A percentile compares a stretch with the other conserved stretches of the same genome.
phyloP scores from a whole-genome alignment of 805 yeast species.

The Candida namnaoensis region DNA sequence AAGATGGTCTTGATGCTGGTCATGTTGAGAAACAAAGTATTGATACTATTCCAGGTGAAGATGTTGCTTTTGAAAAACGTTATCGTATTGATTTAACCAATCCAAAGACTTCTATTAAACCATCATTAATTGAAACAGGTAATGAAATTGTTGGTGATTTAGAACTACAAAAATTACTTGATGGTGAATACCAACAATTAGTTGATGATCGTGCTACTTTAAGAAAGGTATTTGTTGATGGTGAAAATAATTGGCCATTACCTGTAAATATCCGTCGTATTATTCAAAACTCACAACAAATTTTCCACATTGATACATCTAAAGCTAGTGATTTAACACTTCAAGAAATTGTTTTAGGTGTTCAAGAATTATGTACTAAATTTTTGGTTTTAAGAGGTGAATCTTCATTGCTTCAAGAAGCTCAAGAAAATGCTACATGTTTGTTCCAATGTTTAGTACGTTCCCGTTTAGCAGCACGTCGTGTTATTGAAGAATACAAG shows the following conservation, averaged over 20 bases:
- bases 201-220: slow-evolving; percentile 68
- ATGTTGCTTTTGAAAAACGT: slow-evolving; percentile 69
- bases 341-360: slow-evolving; percentile 69
- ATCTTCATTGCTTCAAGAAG: slow-evolving; percentile 64
- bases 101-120: slow-evolving; percentile 50
- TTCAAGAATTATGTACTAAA: slow-evolving; percentile 56
- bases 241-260: slow-evolving; percentile 95
- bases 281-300: slow-evolving; percentile 93
- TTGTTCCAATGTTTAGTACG: slow-evolving; percentile 88
- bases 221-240: slow-evolving; percentile 82
- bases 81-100: slow-evolving; percentile 84
- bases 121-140: slow-evolving; percentile 78
- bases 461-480: slow-evolving; percentile 83
- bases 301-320: slow-evolving; percentile 86
- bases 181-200: slow-evolving; percentile 77
- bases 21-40: slow-evolving; percentile 95
- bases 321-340: slow-evolving; percentile 87
- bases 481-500: slow-evolving; percentile 87
- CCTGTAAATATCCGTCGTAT: slow-evolving; percentile 97
- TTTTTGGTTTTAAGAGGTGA: slow-evolving; percentile 79
- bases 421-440: slow-evolving; percentile 86
- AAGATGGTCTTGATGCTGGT: slow-evolving; percentile 98
- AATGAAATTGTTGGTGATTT: slow-evolving; percentile 86
- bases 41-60: slow-evolving; percentile 93
- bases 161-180: slow-evolving; percentile 70